These are phyloP conservation scores for Phaeotremella skinneri DNA, from an alignment of 768 basidiomycete species.

Conservation along the genomic window DNA sequence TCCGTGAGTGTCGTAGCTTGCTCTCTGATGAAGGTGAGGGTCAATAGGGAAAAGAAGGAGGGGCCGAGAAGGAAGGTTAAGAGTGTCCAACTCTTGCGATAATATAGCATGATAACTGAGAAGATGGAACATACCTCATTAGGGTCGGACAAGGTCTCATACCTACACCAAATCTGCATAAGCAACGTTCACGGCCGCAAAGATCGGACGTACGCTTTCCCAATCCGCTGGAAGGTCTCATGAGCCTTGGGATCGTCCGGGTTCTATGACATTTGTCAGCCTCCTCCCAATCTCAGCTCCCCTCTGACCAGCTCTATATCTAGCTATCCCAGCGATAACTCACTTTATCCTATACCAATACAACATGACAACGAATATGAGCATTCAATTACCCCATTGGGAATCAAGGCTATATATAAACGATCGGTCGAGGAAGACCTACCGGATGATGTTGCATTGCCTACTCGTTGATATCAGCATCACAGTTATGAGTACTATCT, in stretches of 20 bases:
- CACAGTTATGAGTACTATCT: constrained; percentile 22
- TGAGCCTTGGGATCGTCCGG: constrained; percentile 81
- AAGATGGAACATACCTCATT: constrained; percentile 28
- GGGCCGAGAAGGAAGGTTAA: too few relatives aligned
- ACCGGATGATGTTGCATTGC: constrained; percentile 58
- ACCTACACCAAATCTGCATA: too few relatives aligned
- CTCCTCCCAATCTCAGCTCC: background rate
- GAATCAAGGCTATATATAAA: too few relatives aligned
- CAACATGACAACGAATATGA: constrained; percentile 9
- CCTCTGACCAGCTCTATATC: too few relatives aligned
- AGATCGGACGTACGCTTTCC: constrained; percentile 68
- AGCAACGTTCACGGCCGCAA: too few relatives aligned
- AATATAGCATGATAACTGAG: too few relatives aligned
- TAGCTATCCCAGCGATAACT: constrained; percentile 11
- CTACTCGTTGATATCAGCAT: constrained; percentile 53
- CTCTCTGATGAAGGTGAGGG: too few relatives aligned
- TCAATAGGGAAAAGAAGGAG: too few relatives aligned
- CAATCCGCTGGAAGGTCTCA: constrained; percentile 82
- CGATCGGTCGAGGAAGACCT: constrained; percentile 14
- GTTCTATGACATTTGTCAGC: constrained; percentile 58
- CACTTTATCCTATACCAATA: constrained; percentile 65
- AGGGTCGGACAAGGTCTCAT: constrained; percentile 45
- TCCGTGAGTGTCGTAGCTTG: constrained; percentile 45
- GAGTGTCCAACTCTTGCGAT: too few relatives aligned
- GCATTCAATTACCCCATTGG: too few relatives aligned